Percentiles rank a stretch among this genome's conserved stretches.
Evolutionary conservation across 2,329 filamentous ascomycete species (phyloP).

Genomic region (Raffaelea albimanens): DNA sequence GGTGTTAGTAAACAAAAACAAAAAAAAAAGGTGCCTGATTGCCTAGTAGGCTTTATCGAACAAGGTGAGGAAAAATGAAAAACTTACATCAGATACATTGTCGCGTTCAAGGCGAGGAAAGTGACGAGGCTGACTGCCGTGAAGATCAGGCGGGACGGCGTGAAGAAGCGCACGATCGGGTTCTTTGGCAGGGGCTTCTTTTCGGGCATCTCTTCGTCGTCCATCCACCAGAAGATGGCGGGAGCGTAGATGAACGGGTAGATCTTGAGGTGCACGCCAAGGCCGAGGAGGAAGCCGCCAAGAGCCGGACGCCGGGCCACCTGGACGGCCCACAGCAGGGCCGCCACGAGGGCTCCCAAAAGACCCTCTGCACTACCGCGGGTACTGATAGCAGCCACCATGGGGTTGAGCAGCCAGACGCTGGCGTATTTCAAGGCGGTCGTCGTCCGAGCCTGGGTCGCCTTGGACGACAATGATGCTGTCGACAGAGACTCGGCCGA

Average conservation of each 20-base stretch:
- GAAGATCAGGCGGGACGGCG: conserved; percentile 45
- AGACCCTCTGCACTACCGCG: conserved; percentile 89
- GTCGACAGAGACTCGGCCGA: too few relatives aligned
- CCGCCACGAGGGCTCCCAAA: conserved; percentile 74
- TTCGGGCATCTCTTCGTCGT: conserved; percentile 29
- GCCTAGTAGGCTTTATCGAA: too few relatives aligned
- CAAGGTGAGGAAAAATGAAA: too few relatives aligned
- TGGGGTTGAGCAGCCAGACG: conserved; percentile 93
- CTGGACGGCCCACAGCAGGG: conserved; percentile 68
- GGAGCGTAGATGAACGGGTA: conserved; percentile 95
- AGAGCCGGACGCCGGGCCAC: conserved; percentile 51
- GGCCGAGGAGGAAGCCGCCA: conserved; percentile 66
- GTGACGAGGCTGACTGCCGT: conserved; percentile 57
- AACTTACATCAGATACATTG: conserved; percentile 68
- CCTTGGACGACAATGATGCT: too few relatives aligned
- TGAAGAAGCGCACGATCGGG: conserved; percentile 34
- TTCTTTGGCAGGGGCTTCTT: background rate
- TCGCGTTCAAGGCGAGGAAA: conserved; percentile 62
- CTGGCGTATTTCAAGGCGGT: too few relatives aligned
- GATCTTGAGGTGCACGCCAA: conserved; percentile 95
- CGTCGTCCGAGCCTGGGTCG: conserved; percentile 48
- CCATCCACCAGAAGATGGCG: conserved; percentile 73
- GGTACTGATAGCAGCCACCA: conserved; percentile 96
- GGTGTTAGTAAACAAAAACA: background rate
- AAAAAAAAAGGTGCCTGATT: too few relatives aligned